Evolutionary conservation across 306 rosid species (phyloP).

Genomic region (Pterocarpus santalinus): DNA sequence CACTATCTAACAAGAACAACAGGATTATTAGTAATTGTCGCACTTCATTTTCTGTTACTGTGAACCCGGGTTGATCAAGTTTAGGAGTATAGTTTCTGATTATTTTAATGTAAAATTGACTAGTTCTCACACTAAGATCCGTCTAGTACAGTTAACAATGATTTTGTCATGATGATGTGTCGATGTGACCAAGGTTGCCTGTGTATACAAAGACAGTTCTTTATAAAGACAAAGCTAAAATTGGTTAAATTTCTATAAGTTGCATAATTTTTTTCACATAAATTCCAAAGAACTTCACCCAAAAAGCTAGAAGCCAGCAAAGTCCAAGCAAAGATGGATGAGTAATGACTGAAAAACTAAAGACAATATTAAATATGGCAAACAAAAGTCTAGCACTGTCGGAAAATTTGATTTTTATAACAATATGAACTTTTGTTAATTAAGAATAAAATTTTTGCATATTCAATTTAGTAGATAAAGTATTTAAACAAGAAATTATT

Average conservation of each 20-base stretch:
- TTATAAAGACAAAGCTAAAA: neutral
- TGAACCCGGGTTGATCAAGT: neutral
- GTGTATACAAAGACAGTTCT: constrained; percentile 36
- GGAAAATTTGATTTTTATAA: neutral
- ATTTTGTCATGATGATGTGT: constrained; percentile 39
- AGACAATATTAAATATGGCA: neutral
- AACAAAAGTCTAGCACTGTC: neutral
- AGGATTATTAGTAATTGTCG: constrained; percentile 1
- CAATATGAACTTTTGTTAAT: too few species aligned
- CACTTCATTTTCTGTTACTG: neutral
- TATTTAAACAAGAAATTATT: neutral
- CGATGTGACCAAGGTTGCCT: constrained; percentile 47
- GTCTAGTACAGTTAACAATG: constrained; percentile 36
- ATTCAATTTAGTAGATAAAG: neutral
- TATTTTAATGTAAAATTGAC: constrained; percentile 29
- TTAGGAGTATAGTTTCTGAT: neutral
- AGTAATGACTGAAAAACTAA: neutral
- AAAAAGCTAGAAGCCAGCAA: constrained; percentile 17
- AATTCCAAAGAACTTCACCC: constrained; percentile 10
- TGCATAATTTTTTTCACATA: neutral
- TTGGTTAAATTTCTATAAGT: constrained; percentile 7
- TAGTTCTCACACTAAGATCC: constrained; percentile 21
- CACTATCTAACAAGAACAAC: constrained; percentile 19
- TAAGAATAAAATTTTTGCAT: too few species aligned
- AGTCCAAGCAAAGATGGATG: constrained; percentile 6